Evolutionary conservation across 1,139 yeast genomes (phyloP), one percentile per base, ranked within the genome.

Genomic region (Hansenula sp.): DNA sequence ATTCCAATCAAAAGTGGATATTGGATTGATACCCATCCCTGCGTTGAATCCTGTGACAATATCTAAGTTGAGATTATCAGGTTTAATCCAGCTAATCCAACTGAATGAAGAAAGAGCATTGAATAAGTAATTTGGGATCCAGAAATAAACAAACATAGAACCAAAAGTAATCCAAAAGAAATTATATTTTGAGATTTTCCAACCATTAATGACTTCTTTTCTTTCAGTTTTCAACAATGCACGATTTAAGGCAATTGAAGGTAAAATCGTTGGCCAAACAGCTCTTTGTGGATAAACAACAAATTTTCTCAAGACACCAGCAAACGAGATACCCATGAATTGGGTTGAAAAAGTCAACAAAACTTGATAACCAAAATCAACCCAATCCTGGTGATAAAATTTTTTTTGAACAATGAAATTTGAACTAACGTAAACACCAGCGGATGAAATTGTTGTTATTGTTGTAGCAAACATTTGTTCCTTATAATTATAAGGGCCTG

Each of bases 31-130:
- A 1, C 85, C 85, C 13, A 79, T 57, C 16, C 86, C 86, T 19
- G 56, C 45, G 12, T 57, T 53, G 4, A 71, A 59, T 3, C 88
- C 89, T 2, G 82, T 77, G 34, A 82, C 65, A 10, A 68, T 65
- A 10, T 80, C 83, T 40, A 82, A 60, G 45, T 72, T 71, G 51
- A 75, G 66, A 56, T 77, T 80, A 32, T 70, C 52, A 17, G 85
- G 85, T 5, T 69, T 63, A 41, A 80, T 78, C 87, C 87, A 81
- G 4, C 81, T 73, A 59, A 76, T 71, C 85, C 86, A 80, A 57
- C 76, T 78, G 62, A 81, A 81, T 15, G 66, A 62, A 2, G 77
- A 69, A 15, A 80, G 58, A 0, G 80, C 80, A 37, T 61, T 60
- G 57, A 79, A 76, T 9, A 79, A 50, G 48, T 69, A 78, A 44